Conservation (phyloP, 108 stramenopile genomes). For the Parmales sp. region DNA sequence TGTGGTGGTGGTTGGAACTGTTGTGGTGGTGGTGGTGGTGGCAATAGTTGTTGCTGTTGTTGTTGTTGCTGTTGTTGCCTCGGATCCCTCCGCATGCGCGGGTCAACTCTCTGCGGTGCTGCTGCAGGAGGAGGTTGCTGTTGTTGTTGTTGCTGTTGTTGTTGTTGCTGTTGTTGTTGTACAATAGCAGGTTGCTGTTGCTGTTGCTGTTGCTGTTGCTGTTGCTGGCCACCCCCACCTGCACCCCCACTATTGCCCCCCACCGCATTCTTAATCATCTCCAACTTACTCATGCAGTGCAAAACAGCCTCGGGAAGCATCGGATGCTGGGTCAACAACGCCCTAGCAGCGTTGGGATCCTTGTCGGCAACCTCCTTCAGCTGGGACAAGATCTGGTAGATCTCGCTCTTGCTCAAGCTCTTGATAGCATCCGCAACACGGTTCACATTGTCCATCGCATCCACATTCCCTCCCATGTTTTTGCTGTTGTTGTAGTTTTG, state of each 20-base stretch:
- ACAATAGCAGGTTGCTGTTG: conserved; percentile 7
- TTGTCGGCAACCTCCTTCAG: conserved; percentile 77
- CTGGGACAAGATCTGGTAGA: conserved; percentile 76
- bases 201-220: too few species aligned
- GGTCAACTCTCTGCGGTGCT: conserved; percentile 13
- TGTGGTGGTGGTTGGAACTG: conserved; percentile 22
- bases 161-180: conserved; percentile 12
- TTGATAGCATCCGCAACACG: conserved; percentile 62
- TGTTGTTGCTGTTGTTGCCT: conserved; percentile 36
- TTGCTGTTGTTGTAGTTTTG: not conserved
- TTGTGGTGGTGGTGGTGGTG: conserved; percentile 26
- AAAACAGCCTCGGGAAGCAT: conserved; percentile 81
- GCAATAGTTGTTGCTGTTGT: conserved; percentile 3
- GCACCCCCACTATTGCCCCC: too few species aligned
- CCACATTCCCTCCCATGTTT: not conserved
- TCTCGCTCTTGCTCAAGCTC: conserved; percentile 73
- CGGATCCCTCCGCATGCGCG: conserved; percentile 20
- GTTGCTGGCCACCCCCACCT: too few species aligned
- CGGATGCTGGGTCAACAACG: conserved; percentile 67
- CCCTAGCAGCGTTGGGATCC: conserved; percentile 80
- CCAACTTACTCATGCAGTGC: conserved; percentile 72
- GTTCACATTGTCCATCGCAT: not conserved
- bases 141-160: conserved; percentile 6
- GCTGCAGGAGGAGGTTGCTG: not conserved
- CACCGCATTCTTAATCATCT: conserved; percentile 76